Percentiles rank a stretch among this genome's conserved stretches.
These are phyloP conservation scores for Rhexocercosporidium sp. DNA, from an alignment of 2,329 filamentous ascomycete species.

Conservation along the genomic window DNA sequence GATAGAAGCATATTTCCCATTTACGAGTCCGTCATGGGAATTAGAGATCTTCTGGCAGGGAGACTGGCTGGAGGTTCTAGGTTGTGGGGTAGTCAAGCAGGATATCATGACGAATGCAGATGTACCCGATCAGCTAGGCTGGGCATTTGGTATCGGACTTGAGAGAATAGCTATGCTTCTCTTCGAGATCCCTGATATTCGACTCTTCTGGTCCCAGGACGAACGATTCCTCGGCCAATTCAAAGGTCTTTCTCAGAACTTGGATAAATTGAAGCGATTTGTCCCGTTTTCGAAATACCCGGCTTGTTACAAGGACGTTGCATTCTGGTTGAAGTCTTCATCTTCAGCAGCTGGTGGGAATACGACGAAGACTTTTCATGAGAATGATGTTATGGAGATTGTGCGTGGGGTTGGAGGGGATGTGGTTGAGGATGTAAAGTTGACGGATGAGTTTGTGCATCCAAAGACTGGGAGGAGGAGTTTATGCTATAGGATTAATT, in stretches of 20 bases:
- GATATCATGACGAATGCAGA: slow-evolving; percentile 78
- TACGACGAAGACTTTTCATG: slow-evolving; percentile 68
- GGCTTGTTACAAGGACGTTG: slow-evolving; percentile 87
- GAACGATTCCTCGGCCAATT: slow-evolving; percentile 88
- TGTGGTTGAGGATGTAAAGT: slow-evolving; percentile 82
- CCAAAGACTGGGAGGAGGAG: slow-evolving; percentile 84
- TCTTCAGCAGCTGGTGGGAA: slow-evolving; percentile 55
- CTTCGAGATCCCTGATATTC: slow-evolving; percentile 94
- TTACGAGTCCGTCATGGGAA: slow-evolving; percentile 95
- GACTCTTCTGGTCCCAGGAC: slow-evolving; percentile 93
- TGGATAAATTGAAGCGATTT: slow-evolving; percentile 65
- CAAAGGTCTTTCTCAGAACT: slow-evolving; percentile 59
- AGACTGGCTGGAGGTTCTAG: slow-evolving; percentile 94
- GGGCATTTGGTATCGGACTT: slow-evolving; percentile 94
- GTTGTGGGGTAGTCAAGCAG: slow-evolving; percentile 90
- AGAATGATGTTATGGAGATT: slow-evolving; percentile 97
- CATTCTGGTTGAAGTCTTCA: slow-evolving; percentile 78
- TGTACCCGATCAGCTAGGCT: slow-evolving; percentile 77
- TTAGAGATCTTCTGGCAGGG: slow-evolving; percentile 94
- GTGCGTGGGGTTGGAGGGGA: slow-evolving; percentile 84
- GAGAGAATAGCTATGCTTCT: slow-evolving; percentile 97
- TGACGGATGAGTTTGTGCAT: slow-evolving; percentile 87
- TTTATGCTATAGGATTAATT: slow-evolving; percentile 91
- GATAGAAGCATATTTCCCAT: slow-evolving; percentile 98
- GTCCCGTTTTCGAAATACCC: slow-evolving; percentile 91